Evolutionary conservation across 23 red algal genomes (phyloP), one percentile per base, ranked within the genome.

Genomic region (Gracilaria gracilis): DNA sequence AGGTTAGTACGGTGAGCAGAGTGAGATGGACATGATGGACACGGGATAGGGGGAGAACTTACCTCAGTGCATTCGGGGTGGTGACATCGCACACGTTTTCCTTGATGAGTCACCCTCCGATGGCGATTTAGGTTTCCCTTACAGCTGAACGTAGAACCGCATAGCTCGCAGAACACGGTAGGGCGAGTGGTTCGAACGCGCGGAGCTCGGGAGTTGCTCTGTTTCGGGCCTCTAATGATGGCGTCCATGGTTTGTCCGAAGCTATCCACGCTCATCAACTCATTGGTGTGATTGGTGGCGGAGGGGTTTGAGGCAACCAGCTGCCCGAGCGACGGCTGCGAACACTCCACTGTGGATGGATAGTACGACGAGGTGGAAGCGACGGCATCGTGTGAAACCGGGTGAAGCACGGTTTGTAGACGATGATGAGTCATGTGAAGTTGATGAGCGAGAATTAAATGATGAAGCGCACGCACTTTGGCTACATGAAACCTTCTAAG

Each of bases 61-160:
- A 88, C 84, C 72, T 88, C 62, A 9, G 51, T 57, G 39, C 84
- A 88, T 0, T 48, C 31, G 44, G 59, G 36, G 69, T 72, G 74
- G 34, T 88, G 21, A 77, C 84, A 88, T 34, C 47, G 77, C 46
- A 88, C 84, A 5, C 84, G 72, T 67, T 75, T 46, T 13, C 84
- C 84, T 48, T 88, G 84, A 59, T 88, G 84, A 24, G 84, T 42
- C 23, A 88, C 84, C 21, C 84, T 27, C 15, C 69, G 65, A 64
- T 88, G 84, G 36, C 84, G 65, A 55, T 88, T 88, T 11, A 88
- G 66, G 58, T 88, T 88, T 2, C 84, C 84, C 28, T 53, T 38
- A 33, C 84, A 77, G 49, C 20, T 42, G 51, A 88, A 88, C 24
- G 67, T 77, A 29, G 69, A 57, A 9, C 84, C 84, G 36, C 84